Evolutionary conservation across 139 green algal genomes (phyloP), one percentile per base, ranked within the genome.

Genomic region (Chlamydomonas incerta): DNA sequence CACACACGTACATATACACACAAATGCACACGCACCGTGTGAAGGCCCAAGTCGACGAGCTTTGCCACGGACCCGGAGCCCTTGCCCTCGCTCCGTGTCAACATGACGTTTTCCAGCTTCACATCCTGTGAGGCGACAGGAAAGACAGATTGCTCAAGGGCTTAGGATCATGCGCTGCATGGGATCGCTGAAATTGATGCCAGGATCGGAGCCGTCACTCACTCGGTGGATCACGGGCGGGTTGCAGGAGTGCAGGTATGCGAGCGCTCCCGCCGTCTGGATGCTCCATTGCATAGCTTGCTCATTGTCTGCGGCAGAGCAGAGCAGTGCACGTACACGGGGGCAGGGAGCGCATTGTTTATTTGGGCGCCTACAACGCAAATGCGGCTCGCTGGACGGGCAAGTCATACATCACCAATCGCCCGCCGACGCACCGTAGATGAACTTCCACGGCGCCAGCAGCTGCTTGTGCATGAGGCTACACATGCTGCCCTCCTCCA

Each of bases 401-500:
- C 52, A 23, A 58, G 52, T 15, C 52, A 58, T 23, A 58, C 52
- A 58, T 11, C 52, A n/a, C n/a, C n/a, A n/a, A 23, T 58, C 15
- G 13, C 15, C 52, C 13, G 21, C 55, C 55, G 11, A 24, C 55
- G 8, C 4, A 28, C 55, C 55, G 75, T 72, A 82, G 26, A 82
- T 35, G 23, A 69, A 81, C 60, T 72, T 82, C 75, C 75, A 82
- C 10, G 75, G 75, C 13, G 35, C 35, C 60, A 82, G 60, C 75
- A 82, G 35, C 35, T 82, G 75, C 60, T 72, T 82, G 75, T 82
- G 75, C 75, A 82, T 35, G 0, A 82, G 75, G 35, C 26, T 18
- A 35, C 35, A 31, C 29, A 82, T 10, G 35, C 34, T 62, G 34
- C 75, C 75, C 4, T 34, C 75, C 58, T 58, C 75, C 6, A 82